Percentiles rank a stretch among this genome's conserved stretches.
These are phyloP conservation scores for Hansenula lynferdii DNA, from an alignment of 1,139 yeast genomes.

Conservation along the genomic window DNA sequence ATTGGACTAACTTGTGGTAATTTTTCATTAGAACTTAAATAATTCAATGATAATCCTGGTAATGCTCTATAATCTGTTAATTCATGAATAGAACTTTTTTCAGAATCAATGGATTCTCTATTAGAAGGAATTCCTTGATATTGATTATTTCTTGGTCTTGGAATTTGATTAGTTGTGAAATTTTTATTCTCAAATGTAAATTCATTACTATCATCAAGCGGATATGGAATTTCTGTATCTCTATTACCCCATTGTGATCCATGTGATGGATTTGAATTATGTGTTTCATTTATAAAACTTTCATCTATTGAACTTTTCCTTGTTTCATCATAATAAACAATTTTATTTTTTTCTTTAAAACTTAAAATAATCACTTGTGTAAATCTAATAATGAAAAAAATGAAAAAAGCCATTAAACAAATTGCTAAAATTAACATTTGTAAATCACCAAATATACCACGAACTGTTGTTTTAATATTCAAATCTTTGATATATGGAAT, in stretches of 20 bases:
- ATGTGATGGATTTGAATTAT: neutral
- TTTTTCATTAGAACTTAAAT: slow-evolving; percentile 2
- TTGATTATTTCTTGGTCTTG: neutral
- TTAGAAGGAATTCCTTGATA: neutral
- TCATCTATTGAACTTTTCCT: neutral
- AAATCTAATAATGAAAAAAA: slow-evolving; percentile 4
- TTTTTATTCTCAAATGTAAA: neutral
- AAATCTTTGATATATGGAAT: slow-evolving; percentile 5
- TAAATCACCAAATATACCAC: slow-evolving; percentile 8
- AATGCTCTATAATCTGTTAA: slow-evolving; percentile 8
- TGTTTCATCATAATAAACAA: neutral
- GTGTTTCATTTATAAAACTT: neutral
- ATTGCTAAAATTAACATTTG: slow-evolving; percentile 7
- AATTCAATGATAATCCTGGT: slow-evolving; percentile 9
- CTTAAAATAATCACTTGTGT: slow-evolving; percentile 1
- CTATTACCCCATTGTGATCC: no score
- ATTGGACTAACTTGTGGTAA: slow-evolving; percentile 7
- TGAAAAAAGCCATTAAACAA: slow-evolving; percentile 4
- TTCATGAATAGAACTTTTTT: slow-evolving; percentile 2
- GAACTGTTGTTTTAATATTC: neutral
- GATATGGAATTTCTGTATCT: no score
- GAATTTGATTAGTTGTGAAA: neutral
- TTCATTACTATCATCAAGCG: no score
- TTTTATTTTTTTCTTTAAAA: neutral
- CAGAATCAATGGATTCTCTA: neutral